Conservation (phyloP, 1,284 basidiomycete species). For the Fomes fomentarius region DNA sequence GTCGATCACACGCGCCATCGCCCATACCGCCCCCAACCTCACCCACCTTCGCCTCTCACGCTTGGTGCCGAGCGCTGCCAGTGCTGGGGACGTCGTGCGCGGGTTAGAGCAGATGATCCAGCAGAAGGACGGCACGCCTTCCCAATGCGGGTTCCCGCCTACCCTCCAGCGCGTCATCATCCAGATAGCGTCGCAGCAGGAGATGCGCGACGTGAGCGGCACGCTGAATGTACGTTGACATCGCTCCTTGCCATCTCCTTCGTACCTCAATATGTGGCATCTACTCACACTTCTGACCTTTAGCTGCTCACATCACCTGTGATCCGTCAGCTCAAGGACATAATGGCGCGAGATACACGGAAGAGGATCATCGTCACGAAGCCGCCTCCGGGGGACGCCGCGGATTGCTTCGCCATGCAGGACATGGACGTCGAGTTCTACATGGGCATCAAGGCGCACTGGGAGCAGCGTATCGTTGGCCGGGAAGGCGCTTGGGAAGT, state of each 20-base stretch:
- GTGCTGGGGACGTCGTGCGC: neutral
- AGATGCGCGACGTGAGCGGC: neutral
- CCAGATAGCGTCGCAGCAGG: slow-evolving; percentile 8
- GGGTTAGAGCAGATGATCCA: slow-evolving; percentile 8
- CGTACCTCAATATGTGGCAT: neutral
- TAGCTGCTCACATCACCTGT: neutral
- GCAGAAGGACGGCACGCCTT: neutral
- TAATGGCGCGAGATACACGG: slow-evolving; percentile 1
- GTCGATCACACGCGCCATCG: neutral
- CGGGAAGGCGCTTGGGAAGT: slow-evolving; percentile 6
- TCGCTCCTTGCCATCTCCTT: neutral
- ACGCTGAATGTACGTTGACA: neutral
- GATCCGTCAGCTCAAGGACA: neutral
- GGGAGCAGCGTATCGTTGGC: neutral
- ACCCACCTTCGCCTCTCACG: slow-evolving; percentile 13
- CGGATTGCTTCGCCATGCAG: neutral
- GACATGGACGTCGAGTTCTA: slow-evolving; percentile 1
- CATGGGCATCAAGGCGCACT: slow-evolving; percentile 1
- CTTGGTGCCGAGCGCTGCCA: neutral
- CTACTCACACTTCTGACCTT: no score
- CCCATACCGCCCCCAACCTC: neutral
- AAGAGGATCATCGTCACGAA: neutral
- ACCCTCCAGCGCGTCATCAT: slow-evolving; percentile 4
- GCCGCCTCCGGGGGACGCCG: neutral
- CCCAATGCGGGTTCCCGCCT: neutral